Conservation (phyloP, 1,284 basidiomycete species). For the Gomphus bonarii region DNA sequence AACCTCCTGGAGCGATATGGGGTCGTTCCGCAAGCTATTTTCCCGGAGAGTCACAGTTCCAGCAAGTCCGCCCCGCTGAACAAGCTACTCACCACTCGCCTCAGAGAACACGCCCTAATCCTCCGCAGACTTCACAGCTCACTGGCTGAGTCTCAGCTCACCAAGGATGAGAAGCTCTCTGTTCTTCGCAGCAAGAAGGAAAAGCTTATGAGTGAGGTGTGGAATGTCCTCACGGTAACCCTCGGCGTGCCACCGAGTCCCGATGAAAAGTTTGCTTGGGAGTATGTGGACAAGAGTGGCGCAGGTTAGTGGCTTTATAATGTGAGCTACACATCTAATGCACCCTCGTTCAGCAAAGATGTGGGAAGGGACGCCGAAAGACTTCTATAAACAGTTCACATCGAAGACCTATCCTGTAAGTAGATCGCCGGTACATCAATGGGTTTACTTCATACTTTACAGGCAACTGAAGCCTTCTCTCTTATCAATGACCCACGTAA, state of each 20-base stretch:
- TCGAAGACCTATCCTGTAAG: conserved; percentile 49
- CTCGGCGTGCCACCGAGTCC: conserved; percentile 78
- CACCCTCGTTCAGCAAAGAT: neutral
- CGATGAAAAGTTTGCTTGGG: conserved; percentile 71
- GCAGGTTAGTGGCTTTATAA: neutral
- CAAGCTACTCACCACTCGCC: conserved; percentile 74
- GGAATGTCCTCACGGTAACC: conserved; percentile 78
- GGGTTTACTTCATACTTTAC: conserved; percentile 3
- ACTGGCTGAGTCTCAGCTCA: conserved; percentile 32
- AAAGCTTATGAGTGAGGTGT: conserved; percentile 75
- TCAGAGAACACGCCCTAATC: conserved; percentile 82
- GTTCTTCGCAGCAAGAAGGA: conserved; percentile 74
- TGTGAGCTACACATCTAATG: neutral
- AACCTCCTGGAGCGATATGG: conserved; percentile 82
- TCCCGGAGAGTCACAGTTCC: conserved; percentile 83
- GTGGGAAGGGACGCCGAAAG: conserved; percentile 72
- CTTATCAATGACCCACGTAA: conserved; percentile 94
- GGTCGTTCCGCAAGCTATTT: conserved; percentile 71
- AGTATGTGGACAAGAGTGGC: conserved; percentile 63
- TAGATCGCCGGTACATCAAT: conserved; percentile 13
- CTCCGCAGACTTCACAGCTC: conserved; percentile 56
- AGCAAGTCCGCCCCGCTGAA: conserved; percentile 68
- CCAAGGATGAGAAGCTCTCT: conserved; percentile 33
- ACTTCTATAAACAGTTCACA: conserved; percentile 65
- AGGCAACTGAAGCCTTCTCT: conserved; percentile 71